Evolutionary conservation across 2,329 filamentous ascomycete genomes (phyloP), one percentile per base, ranked within the genome.

Genomic region (Fusarium tupiense): DNA sequence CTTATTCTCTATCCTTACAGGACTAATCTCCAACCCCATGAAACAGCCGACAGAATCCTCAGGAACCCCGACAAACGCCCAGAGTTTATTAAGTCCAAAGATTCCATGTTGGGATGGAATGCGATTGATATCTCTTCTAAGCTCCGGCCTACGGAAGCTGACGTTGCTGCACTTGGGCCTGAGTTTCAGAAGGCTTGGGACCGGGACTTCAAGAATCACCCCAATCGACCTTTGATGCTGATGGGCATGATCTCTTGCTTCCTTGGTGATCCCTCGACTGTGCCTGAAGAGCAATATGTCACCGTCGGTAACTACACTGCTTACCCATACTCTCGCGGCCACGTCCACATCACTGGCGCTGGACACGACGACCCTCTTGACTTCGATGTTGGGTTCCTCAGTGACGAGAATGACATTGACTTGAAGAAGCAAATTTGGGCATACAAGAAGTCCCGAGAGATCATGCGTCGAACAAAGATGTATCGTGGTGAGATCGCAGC

Each of bases 401-500:
- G 81, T 9, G 87, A 91, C 60, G 74, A 82, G 19, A 77, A 89
- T 26, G 90, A 92, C 75, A 80, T 89, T n/a, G 90, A 92, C 76
- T 54, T 92, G 43, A 88, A 89, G 80, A 90, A 88, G 75, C 87
- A 90, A 26, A 75, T 91, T 8, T 92, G 90, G 90, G 86, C 84
- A 1, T 93, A 93, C 83, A 93, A 93, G 80, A 88, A 87, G 75
- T 84, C 86, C n/a, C 88, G 91, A 4, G 90, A 92, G 78, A 87
- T 92, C 62, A 84, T 86, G 53, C 86, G 90, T 6, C 87, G 90
- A 10, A 88, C 89, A 75, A 80, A 84, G 4, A 85, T 87, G 75
- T 91, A 88, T 80, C 79, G 85, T 67, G 84, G 89, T 75, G 84
- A 88, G 74, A 43, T 86, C 6, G 78, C 82, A 8, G 70, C 78